Conservation (phyloP, 352 stramenopile genomes). For the Phytopythium boreale region DNA sequence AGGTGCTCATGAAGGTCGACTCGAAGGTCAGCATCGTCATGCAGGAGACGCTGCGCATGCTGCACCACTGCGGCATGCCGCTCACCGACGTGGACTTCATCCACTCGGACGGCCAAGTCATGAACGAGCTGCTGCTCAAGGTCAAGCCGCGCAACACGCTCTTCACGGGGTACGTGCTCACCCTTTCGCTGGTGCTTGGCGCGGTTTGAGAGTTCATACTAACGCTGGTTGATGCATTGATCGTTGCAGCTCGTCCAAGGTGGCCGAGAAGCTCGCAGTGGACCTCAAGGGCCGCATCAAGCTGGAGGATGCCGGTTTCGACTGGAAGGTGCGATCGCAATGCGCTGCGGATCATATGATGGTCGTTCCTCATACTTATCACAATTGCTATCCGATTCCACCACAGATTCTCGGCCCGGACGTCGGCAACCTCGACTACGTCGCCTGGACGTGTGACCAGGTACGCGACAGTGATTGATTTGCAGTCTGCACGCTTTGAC, state of each 20-base stretch:
- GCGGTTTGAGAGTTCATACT: neutral
- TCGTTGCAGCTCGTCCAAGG: slow-evolving; percentile 68
- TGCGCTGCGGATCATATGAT: neutral
- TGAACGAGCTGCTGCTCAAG: slow-evolving; percentile 93
- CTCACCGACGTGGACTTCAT: slow-evolving; percentile 96
- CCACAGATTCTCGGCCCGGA: slow-evolving; percentile 90
- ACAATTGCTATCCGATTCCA: neutral
- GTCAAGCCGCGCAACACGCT: slow-evolving; percentile 95
- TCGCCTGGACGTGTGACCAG: slow-evolving; percentile 97
- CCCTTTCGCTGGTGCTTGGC: neutral
- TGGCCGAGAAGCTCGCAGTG: slow-evolving; percentile 92
- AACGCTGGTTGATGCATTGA: slow-evolving; percentile 7
- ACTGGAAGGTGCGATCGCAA: slow-evolving; percentile 92
- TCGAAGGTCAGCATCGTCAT: slow-evolving; percentile 97
- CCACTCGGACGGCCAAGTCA: slow-evolving; percentile 93
- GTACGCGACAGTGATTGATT: slow-evolving; percentile 12
- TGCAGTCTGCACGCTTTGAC: neutral
- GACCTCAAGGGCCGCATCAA: slow-evolving; percentile 92
- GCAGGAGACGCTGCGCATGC: slow-evolving; percentile 95
- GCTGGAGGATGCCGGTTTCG: slow-evolving; percentile 98
- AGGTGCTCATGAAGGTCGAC: slow-evolving; percentile 94
- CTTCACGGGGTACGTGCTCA: slow-evolving; percentile 90
- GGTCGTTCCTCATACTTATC: neutral
- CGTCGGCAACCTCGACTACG: slow-evolving; percentile 95
- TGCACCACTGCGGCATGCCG: slow-evolving; percentile 96